Evolutionary conservation across 495 filamentous ascomycete species (phyloP), one percentile per base, ranked within the genome.

Genomic region (Penicillium alfredii): DNA sequence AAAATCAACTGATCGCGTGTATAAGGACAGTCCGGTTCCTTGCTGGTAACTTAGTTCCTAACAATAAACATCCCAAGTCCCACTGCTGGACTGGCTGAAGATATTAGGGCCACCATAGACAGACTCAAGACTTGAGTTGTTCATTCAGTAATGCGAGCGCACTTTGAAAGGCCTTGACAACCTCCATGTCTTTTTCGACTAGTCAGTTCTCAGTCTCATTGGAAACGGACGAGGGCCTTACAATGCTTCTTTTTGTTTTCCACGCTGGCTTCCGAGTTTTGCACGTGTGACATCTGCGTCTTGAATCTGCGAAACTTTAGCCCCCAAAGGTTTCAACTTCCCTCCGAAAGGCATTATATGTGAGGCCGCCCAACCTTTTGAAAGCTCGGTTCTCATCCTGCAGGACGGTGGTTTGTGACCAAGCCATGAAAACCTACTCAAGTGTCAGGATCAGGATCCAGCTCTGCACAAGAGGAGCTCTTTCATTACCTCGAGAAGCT

Each of bases 111-210:
- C 1, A 1, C 22, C 22, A 2, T 4, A 25, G 23, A 5, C 8
- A n/a, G 14, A 6, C 30, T 40, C 34, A 62, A 38, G 26, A 25
- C 31, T 46, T 59, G 13, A 61, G 22, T 20, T 60, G 56, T 14
- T 57, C 55, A 32, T 70, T 68, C 19, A 90, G 63, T 15, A 90
- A 71, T 5, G 79, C 76, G 15, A 90, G 61, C 30, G 86, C 86
- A 55, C 71, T 86, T 52, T 89, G 76, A 51, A 92, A 92, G 18
- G 86, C 86, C 46, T 77, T 73, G 7, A 92, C 83, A 25, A 92
- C 86, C 47, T 85, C 74, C 27, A 69, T 67, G 51, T 88, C 84
- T 87, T 47, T 1, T n/a, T 16, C 9, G 27, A 23, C 12, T 3
- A n/a, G 39, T 42, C 10, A 45, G 38, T 17, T 13, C 14, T 11